Evolutionary conservation across 768 basidiomycete species (phyloP), one percentile per base, ranked within the genome.

Genomic region (Tricholoma sp.): DNA sequence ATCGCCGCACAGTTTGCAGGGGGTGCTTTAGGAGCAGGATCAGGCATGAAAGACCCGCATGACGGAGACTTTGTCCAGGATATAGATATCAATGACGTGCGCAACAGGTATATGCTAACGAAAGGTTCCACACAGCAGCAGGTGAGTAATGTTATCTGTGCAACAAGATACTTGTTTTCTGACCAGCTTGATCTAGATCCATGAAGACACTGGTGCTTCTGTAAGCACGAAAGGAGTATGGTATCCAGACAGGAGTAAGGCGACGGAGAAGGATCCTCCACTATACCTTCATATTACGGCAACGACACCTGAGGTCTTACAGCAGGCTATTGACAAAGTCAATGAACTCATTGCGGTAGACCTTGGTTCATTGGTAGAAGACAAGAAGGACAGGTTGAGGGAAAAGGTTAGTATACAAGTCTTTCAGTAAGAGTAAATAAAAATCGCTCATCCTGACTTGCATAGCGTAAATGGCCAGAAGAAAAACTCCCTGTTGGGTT

Each of bases 401-500:
- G 88, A 89, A 72, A 80, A 84, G 73, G 88, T 90, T 62, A 36
- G 67, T 57, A 31, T 53, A 12, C 24, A n/a, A 12, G 9, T 10
- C 47, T 34, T 32, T 18, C 13, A 13, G 4, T 34, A 12, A 15
- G 18, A 24, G 24, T 24, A 24, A 24, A 4, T 2, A 2, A 24
- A 2, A 20, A 1, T 20, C n/a, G 47, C 28, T 28, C 9, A 44
- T 36, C 50, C 41, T 49, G n/a, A 29, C 47, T 17, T 28, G 41
- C 24, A 9, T 50, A 94, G 90, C 80, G 92, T 54, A 97, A 96
- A 83, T 98, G 96, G 96, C 94, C 95, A 1, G 96, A 98, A 70
- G 94, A 95, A 72, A 98, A 97, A 71, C 73, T 98, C 8, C 86
- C 86, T 0, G 91, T 99, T 39, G 88, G 86, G 3, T 69, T 99